Percentiles rank a stretch among this genome's conserved stretches.
Conservation (phyloP, 2,329 filamentous ascomycete species). For the Elsinoe arachidis region DNA sequence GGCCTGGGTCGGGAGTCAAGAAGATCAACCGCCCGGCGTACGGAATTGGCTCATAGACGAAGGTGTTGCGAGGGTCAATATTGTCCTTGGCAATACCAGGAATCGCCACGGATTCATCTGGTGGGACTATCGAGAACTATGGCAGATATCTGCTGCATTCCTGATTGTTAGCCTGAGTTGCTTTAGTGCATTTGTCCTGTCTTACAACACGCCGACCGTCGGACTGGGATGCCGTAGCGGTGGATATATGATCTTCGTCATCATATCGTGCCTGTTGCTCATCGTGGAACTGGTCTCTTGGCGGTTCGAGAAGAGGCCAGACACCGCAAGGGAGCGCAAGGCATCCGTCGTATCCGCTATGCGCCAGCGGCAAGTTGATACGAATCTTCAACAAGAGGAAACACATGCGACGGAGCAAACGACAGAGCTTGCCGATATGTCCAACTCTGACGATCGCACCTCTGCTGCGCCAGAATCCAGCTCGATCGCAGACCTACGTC, state of each 20-base stretch:
- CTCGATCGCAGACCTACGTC: too few species aligned
- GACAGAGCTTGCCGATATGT: too few species aligned
- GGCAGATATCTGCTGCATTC: constrained; percentile 33
- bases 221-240: constrained; percentile 34
- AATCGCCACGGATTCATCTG: constrained; percentile 27
- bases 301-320: constrained; percentile 13
- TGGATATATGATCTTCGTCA: constrained; percentile 36
- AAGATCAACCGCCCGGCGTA: constrained; percentile 11
- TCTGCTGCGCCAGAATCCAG: too few species aligned
- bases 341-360: too few species aligned
- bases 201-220: constrained; percentile 39
- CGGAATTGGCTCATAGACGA: constrained; percentile 32
- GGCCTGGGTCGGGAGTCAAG: constrained; percentile 31
- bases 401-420: too few species aligned
- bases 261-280: constrained; percentile 27
- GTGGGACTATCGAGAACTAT: constrained; percentile 37
- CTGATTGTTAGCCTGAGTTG: constrained; percentile 31
- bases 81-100: constrained; percentile 28
- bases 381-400: too few species aligned
- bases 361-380: too few species aligned
- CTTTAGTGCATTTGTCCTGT: constrained; percentile 34
- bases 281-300: constrained; percentile 32
- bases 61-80: constrained; percentile 25
- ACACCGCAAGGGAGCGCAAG: too few species aligned
- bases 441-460: too few species aligned